phyloP scores from a whole-genome alignment of 371 early-diverging fungal genomes.

The Apophysomyces trapeziformis region DNA sequence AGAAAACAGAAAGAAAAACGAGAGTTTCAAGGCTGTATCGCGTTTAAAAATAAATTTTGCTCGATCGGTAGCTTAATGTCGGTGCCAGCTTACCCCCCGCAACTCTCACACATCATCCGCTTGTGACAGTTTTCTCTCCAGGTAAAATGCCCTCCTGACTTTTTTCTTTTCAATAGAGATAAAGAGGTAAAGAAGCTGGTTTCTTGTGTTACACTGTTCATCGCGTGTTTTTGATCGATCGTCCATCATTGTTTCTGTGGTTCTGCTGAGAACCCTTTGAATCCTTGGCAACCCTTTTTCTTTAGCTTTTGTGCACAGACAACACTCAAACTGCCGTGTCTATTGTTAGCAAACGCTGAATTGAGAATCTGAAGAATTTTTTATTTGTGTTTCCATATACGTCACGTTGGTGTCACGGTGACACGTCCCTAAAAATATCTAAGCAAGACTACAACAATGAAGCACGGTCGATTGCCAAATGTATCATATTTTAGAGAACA shows the following conservation, averaged over 20 bases:
- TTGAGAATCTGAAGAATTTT: neutral
- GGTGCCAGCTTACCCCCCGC: conserved; percentile 19
- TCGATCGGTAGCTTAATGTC: conserved; percentile 39
- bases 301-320: conserved; percentile 8
- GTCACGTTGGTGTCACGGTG: conserved; percentile 7
- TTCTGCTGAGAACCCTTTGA: neutral
- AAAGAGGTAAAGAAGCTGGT: neutral
- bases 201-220: neutral
- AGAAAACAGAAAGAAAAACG: conserved; percentile 13
- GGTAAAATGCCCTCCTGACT: conserved; percentile 8
- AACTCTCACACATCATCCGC: conserved; percentile 9
- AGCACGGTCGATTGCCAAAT: conserved; percentile 7
- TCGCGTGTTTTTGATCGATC: conserved; percentile 9
- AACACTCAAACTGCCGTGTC: neutral
- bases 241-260: neutral
- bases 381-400: conserved; percentile 9
- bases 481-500: neutral
- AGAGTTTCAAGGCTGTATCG: conserved; percentile 12
- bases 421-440: conserved; percentile 1
- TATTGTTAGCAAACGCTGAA: conserved; percentile 1
- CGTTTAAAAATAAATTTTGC: conserved; percentile 26
- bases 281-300: conserved; percentile 1
- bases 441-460: conserved; percentile 3
- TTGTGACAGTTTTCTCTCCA: conserved; percentile 6
- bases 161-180: neutral